Evolutionary conservation across 2,329 filamentous ascomycete genomes (phyloP).

Genomic region (Diaporthe aspalathi): DNA sequence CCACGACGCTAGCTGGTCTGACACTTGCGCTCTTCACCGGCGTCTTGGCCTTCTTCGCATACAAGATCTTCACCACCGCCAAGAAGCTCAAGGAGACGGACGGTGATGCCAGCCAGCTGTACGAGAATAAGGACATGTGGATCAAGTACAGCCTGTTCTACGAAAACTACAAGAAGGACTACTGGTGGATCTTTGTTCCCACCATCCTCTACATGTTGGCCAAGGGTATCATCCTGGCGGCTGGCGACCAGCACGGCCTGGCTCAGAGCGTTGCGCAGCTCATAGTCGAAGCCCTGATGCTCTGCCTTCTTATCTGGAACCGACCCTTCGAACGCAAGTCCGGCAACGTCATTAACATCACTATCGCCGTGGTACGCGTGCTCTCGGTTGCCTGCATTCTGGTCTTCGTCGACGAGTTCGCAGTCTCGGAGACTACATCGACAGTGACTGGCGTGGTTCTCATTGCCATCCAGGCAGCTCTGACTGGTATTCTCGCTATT

Average conservation of each 20-base stretch:
- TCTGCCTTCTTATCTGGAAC: conserved; percentile 83
- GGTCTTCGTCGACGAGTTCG: conserved; percentile 93
- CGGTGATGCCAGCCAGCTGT: conserved; percentile 79
- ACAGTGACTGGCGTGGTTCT: conserved; percentile 93
- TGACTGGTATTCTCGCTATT: conserved; percentile 86
- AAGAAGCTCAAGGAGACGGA: conserved; percentile 78
- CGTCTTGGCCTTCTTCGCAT: conserved; percentile 84
- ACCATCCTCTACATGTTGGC: conserved; percentile 90
- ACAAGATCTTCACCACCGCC: conserved; percentile 83
- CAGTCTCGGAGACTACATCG: conserved; percentile 90
- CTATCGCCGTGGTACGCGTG: conserved; percentile 89
- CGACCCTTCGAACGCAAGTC: conserved; percentile 89
- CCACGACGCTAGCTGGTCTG: conserved; percentile 83
- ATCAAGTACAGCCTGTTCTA: conserved; percentile 98
- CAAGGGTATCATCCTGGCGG: conserved; percentile 88
- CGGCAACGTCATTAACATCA: conserved; percentile 91
- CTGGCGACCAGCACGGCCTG: conserved; percentile 86
- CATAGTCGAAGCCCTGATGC: conserved; percentile 82
- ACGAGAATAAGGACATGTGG: conserved; percentile 91
- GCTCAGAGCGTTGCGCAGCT: conserved; percentile 84
- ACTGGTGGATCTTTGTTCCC: conserved; percentile 98
- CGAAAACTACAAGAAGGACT: conserved; percentile 91
- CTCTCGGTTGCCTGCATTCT: conserved; percentile 90
- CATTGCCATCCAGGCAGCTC: conserved; percentile 87
- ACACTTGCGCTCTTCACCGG: conserved; percentile 85